Conservation (phyloP, 345 rosid genomes). For the Salix caprea region DNA sequence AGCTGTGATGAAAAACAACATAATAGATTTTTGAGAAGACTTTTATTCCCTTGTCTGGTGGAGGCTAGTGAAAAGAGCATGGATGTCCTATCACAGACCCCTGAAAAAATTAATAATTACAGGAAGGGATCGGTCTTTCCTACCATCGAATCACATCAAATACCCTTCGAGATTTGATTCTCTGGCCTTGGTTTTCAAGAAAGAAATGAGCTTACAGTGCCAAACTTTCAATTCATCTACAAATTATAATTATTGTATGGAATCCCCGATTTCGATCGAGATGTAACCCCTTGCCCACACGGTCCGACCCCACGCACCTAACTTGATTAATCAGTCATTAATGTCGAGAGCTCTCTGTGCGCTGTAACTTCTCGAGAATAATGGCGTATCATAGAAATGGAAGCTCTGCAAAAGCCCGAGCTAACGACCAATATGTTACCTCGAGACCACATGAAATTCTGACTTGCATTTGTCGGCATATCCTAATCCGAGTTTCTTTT, state of each 20-base stretch:
- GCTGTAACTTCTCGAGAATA: not conserved
- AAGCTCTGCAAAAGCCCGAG: not conserved
- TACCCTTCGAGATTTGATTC: not conserved
- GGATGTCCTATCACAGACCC: not conserved
- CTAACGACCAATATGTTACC: not conserved
- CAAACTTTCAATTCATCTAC: not conserved
- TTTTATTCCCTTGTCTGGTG: not conserved
- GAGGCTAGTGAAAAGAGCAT: not conserved
- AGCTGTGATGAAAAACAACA: too few relatives aligned
- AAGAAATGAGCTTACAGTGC: not conserved
- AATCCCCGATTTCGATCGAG: not conserved
- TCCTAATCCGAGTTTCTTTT: not conserved
- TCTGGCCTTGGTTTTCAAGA: not conserved
- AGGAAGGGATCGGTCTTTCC: not conserved
- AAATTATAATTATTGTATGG: not conserved
- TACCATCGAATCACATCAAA: not conserved
- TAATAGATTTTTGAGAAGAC: not conserved
- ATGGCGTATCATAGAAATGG: not conserved
- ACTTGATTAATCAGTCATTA: not conserved
- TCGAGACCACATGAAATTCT: not conserved
- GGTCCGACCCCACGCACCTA: not conserved
- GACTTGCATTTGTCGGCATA: not conserved
- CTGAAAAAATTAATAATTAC: not conserved
- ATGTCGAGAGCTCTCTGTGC: not conserved
- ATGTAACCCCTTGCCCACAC: not conserved